phyloP scores from a whole-genome alignment of 352 stramenopile genomes.

The Globisporangium recalcitrans region DNA sequence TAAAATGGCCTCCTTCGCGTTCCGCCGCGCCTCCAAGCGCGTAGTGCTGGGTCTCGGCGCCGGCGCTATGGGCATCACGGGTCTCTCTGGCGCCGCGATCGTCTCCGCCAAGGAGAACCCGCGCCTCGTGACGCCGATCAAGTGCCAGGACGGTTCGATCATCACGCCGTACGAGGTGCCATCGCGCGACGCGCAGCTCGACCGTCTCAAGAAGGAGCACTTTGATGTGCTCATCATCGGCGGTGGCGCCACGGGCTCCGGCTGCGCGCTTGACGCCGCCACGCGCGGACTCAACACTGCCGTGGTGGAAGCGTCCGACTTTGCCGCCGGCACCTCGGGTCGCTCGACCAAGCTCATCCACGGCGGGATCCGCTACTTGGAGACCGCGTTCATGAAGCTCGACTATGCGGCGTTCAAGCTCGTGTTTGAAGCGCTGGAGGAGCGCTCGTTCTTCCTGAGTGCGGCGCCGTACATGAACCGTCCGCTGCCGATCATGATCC shows the following conservation, averaged over 20 bases:
- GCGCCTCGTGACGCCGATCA: conserved; percentile 70
- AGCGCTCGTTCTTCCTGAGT: conserved; percentile 90
- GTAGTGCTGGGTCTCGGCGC: conserved; percentile 48
- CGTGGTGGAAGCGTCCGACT: conserved; percentile 90
- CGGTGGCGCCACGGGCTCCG: conserved; percentile 89
- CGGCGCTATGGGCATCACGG: conserved; percentile 37
- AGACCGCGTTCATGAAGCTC: conserved; percentile 92
- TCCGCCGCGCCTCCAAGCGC: conserved; percentile 49
- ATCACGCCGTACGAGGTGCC: conserved; percentile 84
- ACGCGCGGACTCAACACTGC: conserved; percentile 91
- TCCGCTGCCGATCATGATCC: conserved; percentile 94
- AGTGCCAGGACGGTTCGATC: conserved; percentile 77
- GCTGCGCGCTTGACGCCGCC: conserved; percentile 86
- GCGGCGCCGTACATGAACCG: conserved; percentile 94
- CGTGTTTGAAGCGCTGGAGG: conserved; percentile 91
- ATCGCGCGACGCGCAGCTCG: conserved; percentile 58
- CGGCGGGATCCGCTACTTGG: conserved; percentile 93
- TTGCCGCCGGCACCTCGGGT: conserved; percentile 89
- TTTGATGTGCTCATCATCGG: conserved; percentile 94
- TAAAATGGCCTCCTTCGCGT: conserved; percentile 56
- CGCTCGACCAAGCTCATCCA: conserved; percentile 95
- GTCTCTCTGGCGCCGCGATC: conserved; percentile 54
- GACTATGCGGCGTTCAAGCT: conserved; percentile 89
- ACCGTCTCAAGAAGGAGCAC: conserved; percentile 81
- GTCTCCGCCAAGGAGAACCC: conserved; percentile 72